These are phyloP conservation scores for Mycena sanguinolenta DNA, from an alignment of 768 basidiomycete genomes.

Conservation along the genomic window DNA sequence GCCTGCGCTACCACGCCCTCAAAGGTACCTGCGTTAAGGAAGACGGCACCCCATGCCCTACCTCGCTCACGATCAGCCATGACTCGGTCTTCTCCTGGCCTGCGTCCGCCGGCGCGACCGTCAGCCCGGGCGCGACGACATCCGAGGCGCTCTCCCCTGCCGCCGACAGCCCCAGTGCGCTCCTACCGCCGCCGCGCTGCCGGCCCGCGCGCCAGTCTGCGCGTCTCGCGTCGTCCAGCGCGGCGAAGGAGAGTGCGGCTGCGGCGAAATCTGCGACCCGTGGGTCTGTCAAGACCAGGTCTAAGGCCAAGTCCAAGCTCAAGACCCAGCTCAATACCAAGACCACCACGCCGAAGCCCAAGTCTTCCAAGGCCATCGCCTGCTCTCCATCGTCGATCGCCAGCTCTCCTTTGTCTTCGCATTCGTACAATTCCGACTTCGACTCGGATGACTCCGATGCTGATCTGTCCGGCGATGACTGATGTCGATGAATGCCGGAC, in stretches of 20 bases:
- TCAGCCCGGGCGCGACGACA: slow-evolving; percentile 1
- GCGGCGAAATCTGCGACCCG: not conserved
- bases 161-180: not conserved
- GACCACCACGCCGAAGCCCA: not conserved
- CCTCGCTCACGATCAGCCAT: too few species aligned
- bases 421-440: not conserved
- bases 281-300: not conserved
- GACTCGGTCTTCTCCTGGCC: not conserved
- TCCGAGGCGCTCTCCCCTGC: not conserved
- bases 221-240: not conserved
- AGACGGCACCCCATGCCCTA: slow-evolving; percentile 19
- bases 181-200: not conserved
- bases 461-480: not conserved
- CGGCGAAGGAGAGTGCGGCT: not conserved
- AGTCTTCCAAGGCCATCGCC: not conserved
- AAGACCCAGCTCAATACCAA: not conserved
- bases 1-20: slow-evolving; percentile 76
- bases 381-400: not conserved
- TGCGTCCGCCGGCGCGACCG: not conserved
- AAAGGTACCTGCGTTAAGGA: slow-evolving; percentile 73
- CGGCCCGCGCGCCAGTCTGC: not conserved
- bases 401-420: not conserved
- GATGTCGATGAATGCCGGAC: not conserved
- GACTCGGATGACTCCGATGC: not conserved
- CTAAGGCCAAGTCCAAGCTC: not conserved